phyloP scores from a whole-genome alignment of 2,329 filamentous ascomycete genomes.

The Trichophyton equinum region DNA sequence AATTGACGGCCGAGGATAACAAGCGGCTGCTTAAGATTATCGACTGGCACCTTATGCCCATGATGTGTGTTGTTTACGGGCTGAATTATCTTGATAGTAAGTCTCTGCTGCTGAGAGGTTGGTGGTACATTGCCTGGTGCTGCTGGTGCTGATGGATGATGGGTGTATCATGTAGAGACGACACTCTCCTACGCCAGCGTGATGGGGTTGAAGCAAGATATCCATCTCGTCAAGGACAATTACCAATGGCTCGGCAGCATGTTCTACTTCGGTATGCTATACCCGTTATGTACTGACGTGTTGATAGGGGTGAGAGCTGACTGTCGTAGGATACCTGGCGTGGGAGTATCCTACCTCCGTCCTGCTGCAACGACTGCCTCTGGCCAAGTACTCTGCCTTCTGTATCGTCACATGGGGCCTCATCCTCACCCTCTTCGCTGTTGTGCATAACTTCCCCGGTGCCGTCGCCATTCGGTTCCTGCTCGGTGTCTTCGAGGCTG shows the following conservation, averaged over 20 bases:
- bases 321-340: conserved; percentile 33
- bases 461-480: conserved; percentile 55
- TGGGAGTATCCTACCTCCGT: conserved; percentile 57
- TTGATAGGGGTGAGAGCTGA: conserved; percentile 23
- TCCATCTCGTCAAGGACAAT: conserved; percentile 36
- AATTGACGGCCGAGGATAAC: conserved; percentile 45
- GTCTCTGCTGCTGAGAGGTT: conserved; percentile 5
- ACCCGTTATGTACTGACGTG: no score
- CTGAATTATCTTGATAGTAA: conserved; percentile 45
- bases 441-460: conserved; percentile 46
- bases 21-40: conserved; percentile 48
- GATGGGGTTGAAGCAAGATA: conserved; percentile 43
- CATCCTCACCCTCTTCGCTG: conserved; percentile 50
- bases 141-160: conserved; percentile 29
- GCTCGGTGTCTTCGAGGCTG: conserved; percentile 55
- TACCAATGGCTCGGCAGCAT: conserved; percentile 42
- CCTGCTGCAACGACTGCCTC: conserved; percentile 50
- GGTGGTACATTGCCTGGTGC: not conserved
- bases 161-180: conserved; percentile 10
- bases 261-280: conserved; percentile 39
- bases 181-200: conserved; percentile 38
- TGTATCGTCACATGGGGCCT: conserved; percentile 45
- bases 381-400: conserved; percentile 54
- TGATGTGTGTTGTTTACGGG: conserved; percentile 47
- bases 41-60: conserved; percentile 50